These are phyloP conservation scores for Aspergillus quadrilineatus DNA, from an alignment of 2,329 filamentous ascomycete species.

Conservation along the genomic window DNA sequence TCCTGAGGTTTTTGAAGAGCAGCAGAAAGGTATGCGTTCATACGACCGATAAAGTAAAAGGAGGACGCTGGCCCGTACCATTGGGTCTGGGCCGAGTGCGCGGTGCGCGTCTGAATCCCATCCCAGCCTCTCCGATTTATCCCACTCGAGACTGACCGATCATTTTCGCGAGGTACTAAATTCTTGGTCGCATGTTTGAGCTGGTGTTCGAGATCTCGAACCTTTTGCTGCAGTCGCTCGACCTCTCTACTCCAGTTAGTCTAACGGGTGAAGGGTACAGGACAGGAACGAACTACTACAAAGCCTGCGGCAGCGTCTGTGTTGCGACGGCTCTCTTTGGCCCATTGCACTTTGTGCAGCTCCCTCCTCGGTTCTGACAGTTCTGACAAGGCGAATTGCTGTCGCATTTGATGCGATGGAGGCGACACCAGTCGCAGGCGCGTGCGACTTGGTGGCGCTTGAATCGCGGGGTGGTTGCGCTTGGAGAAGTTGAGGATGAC, in stretches of 20 bases:
- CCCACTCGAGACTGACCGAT: conserved; percentile 4
- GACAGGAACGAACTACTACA: too few species aligned
- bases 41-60: conserved; percentile 48
- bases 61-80: conserved; percentile 49
- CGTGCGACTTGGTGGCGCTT: conserved; percentile 22
- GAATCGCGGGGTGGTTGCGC: too few species aligned
- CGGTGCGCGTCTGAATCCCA: conserved; percentile 40
- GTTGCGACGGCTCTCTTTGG: neutral
- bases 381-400: conserved; percentile 24
- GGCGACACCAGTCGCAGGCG: conserved; percentile 30
- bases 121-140: conserved; percentile 33
- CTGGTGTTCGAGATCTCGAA: conserved; percentile 35
- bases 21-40: conserved; percentile 39
- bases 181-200: conserved; percentile 24
- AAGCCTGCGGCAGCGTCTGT: conserved; percentile 10
- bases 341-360: conserved; percentile 21
- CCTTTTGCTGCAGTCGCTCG: conserved; percentile 33
- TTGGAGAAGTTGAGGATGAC: too few species aligned
- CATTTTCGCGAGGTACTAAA: neutral
- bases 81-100: conserved; percentile 28
- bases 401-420: conserved; percentile 31
- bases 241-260: conserved; percentile 18
- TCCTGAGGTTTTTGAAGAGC: neutral
- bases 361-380: conserved; percentile 21
- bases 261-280: too few species aligned